These are phyloP conservation scores for Rhododendron ovatum DNA, from an alignment of 148 eudicot genomes.

Conservation along the genomic window DNA sequence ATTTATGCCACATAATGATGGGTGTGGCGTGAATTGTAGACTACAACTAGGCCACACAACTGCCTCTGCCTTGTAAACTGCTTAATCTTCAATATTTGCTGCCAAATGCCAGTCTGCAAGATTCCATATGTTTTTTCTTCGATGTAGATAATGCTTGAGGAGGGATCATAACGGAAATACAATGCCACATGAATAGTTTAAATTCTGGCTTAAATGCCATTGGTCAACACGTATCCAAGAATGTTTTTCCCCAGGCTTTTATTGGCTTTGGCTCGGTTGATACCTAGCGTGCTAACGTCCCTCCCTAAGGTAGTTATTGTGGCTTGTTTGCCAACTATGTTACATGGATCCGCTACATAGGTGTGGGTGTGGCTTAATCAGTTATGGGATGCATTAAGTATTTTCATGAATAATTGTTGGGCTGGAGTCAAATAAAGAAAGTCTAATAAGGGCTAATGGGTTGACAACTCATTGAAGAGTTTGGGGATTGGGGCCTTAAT, in stretches of 20 bases:
- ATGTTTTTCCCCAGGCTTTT: background rate
- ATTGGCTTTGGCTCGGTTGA: background rate
- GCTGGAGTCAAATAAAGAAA: background rate
- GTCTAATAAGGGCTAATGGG: background rate
- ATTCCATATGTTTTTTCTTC: background rate
- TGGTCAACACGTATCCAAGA: background rate
- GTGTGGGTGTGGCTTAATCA: background rate
- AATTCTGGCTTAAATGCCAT: background rate
- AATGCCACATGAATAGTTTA: background rate
- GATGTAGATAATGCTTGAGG: background rate
- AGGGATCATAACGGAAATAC: background rate
- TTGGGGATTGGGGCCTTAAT: background rate
- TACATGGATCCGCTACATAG: background rate
- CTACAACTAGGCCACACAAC: background rate
- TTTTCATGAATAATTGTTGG: background rate
- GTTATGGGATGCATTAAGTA: background rate
- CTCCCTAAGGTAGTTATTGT: background rate
- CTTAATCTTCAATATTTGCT: background rate
- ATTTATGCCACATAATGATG: background rate
- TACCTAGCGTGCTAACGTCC: background rate
- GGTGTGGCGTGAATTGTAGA: background rate
- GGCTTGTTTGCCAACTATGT: background rate
- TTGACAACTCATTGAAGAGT: background rate
- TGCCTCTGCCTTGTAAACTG: background rate
- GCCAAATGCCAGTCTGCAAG: background rate